Evolutionary conservation across 805 yeast genomes (phyloP).

Genomic region (Candida easanensis): DNA sequence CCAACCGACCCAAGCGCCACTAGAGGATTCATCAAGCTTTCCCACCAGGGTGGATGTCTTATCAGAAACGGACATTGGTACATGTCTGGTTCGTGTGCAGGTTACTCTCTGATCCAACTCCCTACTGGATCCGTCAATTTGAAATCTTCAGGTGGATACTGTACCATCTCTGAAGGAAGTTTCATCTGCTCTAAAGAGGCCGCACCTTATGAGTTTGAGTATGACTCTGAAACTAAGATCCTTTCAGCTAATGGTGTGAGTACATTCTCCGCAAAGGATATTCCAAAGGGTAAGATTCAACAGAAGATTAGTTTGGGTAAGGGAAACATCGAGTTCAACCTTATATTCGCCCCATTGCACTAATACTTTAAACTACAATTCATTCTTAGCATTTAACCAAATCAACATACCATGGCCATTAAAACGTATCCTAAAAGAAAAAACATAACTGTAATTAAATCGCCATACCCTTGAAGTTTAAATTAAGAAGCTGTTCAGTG

Average conservation of each 20-base stretch:
- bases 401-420: too few species aligned
- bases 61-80: conserved; percentile 88
- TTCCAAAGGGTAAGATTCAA: conserved; percentile 39
- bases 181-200: conserved; percentile 52
- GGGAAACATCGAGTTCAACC: conserved; percentile 35
- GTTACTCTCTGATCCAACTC: conserved; percentile 43
- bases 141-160: conserved; percentile 67
- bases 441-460: neutral
- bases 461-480: neutral
- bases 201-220: conserved; percentile 32
- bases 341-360: conserved; percentile 17
- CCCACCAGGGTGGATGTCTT: conserved; percentile 64
- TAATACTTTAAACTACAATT: neutral
- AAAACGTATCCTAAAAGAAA: neutral
- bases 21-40: conserved; percentile 47
- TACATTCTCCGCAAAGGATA: conserved; percentile 12
- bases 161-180: conserved; percentile 45
- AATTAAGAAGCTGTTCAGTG: conserved; percentile 14
- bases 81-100: conserved; percentile 78
- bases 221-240: conserved; percentile 6
- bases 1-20: conserved; percentile 30
- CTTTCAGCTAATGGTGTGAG: conserved; percentile 13
- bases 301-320: conserved; percentile 45
- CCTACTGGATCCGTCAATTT: conserved; percentile 53
- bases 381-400: too few species aligned